Percentiles rank a stretch among this genome's conserved stretches.
These are phyloP conservation scores for Rosa lucieae DNA, from an alignment of 306 rosid species.

Conservation along the genomic window DNA sequence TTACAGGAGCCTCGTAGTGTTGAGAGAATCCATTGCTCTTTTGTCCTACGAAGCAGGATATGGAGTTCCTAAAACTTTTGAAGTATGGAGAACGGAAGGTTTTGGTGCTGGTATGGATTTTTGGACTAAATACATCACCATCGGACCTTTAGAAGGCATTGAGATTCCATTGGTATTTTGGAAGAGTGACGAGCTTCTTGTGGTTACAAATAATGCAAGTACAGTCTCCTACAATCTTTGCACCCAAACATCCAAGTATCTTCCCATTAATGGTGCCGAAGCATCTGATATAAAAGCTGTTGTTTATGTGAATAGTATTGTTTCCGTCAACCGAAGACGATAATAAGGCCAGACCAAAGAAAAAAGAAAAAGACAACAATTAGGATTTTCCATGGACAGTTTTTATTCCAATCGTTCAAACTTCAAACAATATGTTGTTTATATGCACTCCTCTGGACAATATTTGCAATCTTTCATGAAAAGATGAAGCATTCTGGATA, in stretches of 20 bases:
- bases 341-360: background rate
- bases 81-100: background rate
- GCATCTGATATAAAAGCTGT: background rate
- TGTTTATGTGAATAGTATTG: background rate
- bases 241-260: background rate
- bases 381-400: background rate
- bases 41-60: background rate
- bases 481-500: background rate
- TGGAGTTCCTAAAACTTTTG: background rate
- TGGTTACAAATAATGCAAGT: background rate
- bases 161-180: background rate
- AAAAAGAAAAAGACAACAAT: too few species aligned
- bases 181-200: background rate
- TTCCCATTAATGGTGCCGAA: background rate
- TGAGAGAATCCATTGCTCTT: background rate
- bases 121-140: background rate
- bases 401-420: background rate
- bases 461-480: background rate
- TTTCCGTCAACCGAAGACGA: background rate
- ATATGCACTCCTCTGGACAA: background rate
- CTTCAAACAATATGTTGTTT: background rate
- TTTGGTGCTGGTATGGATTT: background rate
- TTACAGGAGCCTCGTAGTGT: background rate
- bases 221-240: background rate
- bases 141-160: background rate